Percentiles rank a stretch among this genome's conserved stretches.
Evolutionary conservation across 345 rosid species (phyloP).

Genomic region (Populus davidiana): DNA sequence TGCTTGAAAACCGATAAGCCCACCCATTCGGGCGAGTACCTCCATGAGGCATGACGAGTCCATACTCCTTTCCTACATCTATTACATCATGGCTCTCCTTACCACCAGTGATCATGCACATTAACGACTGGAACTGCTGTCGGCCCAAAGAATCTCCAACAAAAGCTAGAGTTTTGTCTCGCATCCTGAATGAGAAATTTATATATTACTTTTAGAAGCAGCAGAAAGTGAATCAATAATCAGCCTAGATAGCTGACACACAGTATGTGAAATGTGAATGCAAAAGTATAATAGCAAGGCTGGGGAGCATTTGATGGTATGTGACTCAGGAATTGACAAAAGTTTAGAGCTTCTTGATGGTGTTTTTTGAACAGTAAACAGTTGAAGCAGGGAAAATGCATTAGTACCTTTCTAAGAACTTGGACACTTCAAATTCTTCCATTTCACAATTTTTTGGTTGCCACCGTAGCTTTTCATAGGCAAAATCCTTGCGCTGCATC

Average conservation of each 20-base stretch:
- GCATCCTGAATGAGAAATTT: constrained; percentile 48
- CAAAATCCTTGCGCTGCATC: constrained; percentile 81
- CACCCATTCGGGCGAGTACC: constrained; percentile 67
- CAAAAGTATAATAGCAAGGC: background rate
- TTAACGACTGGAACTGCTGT: constrained; percentile 76
- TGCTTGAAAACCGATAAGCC: constrained; percentile 68
- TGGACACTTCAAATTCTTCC: constrained; percentile 69
- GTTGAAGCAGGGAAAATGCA: background rate
- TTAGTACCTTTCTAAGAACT: constrained; percentile 68
- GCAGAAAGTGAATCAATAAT: background rate
- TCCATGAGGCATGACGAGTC: constrained; percentile 46
- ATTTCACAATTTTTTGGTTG: constrained; percentile 78
- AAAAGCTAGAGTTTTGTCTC: constrained; percentile 68
- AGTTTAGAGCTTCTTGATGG: background rate
- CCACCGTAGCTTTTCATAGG: constrained; percentile 76
- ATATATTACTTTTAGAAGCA: background rate
- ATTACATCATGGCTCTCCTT: constrained; percentile 39
- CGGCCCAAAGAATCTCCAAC: constrained; percentile 86
- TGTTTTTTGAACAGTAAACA: background rate
- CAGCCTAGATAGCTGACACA: background rate
- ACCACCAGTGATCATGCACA: constrained; percentile 82
- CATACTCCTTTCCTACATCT: constrained; percentile 61
- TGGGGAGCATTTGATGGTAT: background rate
- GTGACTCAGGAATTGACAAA: background rate
- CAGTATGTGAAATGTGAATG: background rate